Conservation (phyloP, 75 land plant genomes). For the Picea sitchensis region DNA sequence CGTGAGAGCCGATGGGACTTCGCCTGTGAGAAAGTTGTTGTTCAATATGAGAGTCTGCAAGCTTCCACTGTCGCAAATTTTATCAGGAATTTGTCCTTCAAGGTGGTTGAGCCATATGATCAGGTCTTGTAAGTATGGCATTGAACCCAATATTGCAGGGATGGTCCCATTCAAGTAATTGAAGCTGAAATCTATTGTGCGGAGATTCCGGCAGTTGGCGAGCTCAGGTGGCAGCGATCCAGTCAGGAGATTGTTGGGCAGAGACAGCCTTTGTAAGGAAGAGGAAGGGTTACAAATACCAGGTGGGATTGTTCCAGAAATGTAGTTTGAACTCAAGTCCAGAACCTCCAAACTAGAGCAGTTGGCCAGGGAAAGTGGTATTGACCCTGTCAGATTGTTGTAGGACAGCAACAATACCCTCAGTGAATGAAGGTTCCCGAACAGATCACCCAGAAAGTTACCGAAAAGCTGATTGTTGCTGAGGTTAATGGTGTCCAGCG, state of each 20-base stretch:
- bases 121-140: constrained; percentile 57
- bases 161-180: constrained; percentile 48
- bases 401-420: constrained; percentile 35
- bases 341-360: constrained; percentile 35
- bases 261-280: constrained; percentile 32
- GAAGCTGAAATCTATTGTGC: constrained; percentile 51
- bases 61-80: constrained; percentile 35
- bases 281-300: constrained; percentile 36
- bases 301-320: constrained; percentile 56
- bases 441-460: constrained; percentile 24
- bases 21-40: constrained; percentile 58
- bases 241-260: constrained; percentile 50
- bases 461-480: constrained; percentile 55
- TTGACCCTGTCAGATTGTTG: constrained; percentile 59
- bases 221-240: constrained; percentile 56
- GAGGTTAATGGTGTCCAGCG: constrained; percentile 36
- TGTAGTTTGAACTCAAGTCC: constrained; percentile 54
- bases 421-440: constrained; percentile 34
- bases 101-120: constrained; percentile 67
- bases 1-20: constrained; percentile 48
- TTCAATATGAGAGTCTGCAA: constrained; percentile 75
- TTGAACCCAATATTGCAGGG: constrained; percentile 35
- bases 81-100: constrained; percentile 71
- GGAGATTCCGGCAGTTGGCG: constrained; percentile 42
- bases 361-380: constrained; percentile 38